These are phyloP conservation scores for Hygrocybe coccinea DNA, from an alignment of 768 basidiomycete species.

Conservation along the genomic window DNA sequence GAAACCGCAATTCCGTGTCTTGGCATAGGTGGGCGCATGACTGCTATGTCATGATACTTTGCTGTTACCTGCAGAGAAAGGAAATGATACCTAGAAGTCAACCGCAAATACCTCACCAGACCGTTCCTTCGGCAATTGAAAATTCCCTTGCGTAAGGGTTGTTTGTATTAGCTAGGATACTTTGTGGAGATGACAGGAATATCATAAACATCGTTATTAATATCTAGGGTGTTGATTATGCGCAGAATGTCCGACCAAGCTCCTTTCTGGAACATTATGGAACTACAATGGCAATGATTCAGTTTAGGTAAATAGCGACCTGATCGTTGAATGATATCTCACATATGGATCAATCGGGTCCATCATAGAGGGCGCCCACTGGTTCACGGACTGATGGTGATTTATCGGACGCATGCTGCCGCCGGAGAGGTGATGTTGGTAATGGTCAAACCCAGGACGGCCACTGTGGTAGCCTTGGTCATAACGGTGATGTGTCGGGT, in stretches of 20 bases:
- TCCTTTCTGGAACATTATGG: conserved; percentile 32
- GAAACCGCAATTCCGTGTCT: no score
- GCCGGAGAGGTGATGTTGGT: conserved; percentile 25
- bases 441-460: conserved; percentile 30
- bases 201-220: conserved; percentile 26
- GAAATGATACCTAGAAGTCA: no score
- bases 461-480: conserved; percentile 44
- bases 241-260: conserved; percentile 36
- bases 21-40: no score
- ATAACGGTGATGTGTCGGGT: conserved; percentile 50
- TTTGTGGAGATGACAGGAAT: neutral
- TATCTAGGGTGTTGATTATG: conserved; percentile 39
- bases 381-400: conserved; percentile 43
- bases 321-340: conserved; percentile 25
- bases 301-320: neutral
- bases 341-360: conserved; percentile 58
- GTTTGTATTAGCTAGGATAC: no score
- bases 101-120: no score
- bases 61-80: no score
- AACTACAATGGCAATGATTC: conserved; percentile 16
- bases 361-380: conserved; percentile 43
- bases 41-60: no score
- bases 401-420: conserved; percentile 48
- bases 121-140: no score
- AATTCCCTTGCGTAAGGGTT: no score